Percentiles rank a stretch among this genome's conserved stretches.
phyloP scores from a whole-genome alignment of 345 rosid species.

The Populus alba region DNA sequence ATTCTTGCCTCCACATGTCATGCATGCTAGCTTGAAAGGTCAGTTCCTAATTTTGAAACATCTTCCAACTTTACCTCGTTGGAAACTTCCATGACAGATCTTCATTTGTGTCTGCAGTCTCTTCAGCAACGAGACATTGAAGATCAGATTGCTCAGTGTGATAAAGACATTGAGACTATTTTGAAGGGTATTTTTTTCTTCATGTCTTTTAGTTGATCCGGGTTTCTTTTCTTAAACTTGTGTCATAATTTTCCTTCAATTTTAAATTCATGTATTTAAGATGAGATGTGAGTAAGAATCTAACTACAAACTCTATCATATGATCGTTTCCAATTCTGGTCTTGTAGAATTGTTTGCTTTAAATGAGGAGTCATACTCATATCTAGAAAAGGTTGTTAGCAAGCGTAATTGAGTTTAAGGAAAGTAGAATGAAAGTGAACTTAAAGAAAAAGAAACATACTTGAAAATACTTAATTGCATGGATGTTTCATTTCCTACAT shows the following conservation, averaged over 20 bases:
- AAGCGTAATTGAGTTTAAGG: not conserved
- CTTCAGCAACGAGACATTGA: constrained; percentile 56
- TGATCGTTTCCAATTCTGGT: not conserved
- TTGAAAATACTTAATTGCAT: not conserved
- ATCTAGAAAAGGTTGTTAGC: not conserved
- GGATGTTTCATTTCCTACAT: not conserved
- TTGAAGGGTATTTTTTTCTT: constrained; percentile 36
- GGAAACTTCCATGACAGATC: not conserved
- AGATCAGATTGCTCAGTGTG: constrained; percentile 67
- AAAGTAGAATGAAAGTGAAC: not conserved
- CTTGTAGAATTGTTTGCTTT: not conserved
- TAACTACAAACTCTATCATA: not conserved
- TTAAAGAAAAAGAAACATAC: not conserved
- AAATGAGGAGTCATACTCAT: not conserved
- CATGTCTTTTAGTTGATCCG: not conserved
- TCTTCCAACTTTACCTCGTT: constrained; percentile 1
- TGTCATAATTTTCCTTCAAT: too few species aligned
- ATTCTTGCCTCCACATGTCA: not conserved
- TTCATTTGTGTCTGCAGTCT: constrained; percentile 42
- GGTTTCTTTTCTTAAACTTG: not conserved
- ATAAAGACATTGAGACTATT: constrained; percentile 46
- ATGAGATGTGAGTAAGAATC: not conserved
- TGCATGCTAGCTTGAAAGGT: not conserved
- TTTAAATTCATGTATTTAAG: not conserved
- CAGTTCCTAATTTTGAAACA: not conserved